Evolutionary conservation across 768 basidiomycete species (phyloP).

Genomic region (Scleroderma bovista): DNA sequence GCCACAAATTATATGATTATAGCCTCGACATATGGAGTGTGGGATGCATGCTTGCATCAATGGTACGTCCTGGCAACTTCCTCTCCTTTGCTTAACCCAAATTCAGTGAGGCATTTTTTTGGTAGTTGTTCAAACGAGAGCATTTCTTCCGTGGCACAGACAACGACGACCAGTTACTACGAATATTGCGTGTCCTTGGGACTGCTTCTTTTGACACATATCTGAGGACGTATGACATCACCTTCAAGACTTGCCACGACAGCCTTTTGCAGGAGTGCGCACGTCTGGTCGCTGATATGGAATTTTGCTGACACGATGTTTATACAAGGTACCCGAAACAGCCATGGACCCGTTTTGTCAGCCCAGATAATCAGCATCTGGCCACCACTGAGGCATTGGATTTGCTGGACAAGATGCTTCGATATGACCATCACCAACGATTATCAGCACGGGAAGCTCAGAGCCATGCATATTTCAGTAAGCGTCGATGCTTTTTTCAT

Average conservation of each 20-base stretch:
- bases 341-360: conserved; percentile 61
- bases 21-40: conserved; percentile 69
- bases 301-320: conserved; percentile 1
- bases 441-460: conserved; percentile 64
- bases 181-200: conserved; percentile 62
- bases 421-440: conserved; percentile 66
- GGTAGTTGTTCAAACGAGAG: conserved; percentile 65
- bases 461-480: conserved; percentile 62
- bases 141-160: conserved; percentile 73
- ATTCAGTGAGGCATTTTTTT: not conserved
- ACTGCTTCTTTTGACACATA: conserved; percentile 62
- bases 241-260: conserved; percentile 59
- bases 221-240: conserved; percentile 56
- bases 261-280: conserved; percentile 46
- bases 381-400: conserved; percentile 61
- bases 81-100: not conserved
- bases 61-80: conserved; percentile 40
- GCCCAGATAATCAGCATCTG: conserved; percentile 49
- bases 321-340: conserved; percentile 48
- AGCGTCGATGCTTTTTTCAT: conserved; percentile 17
- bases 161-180: conserved; percentile 69
- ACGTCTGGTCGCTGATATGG: not conserved
- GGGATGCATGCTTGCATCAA: conserved; percentile 70
- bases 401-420: conserved; percentile 59
- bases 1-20: conserved; percentile 69